Base-by-base conservation (phyloP, 2,329 filamentous ascomycete species). In the Hymenoscyphus albidus region DNA sequence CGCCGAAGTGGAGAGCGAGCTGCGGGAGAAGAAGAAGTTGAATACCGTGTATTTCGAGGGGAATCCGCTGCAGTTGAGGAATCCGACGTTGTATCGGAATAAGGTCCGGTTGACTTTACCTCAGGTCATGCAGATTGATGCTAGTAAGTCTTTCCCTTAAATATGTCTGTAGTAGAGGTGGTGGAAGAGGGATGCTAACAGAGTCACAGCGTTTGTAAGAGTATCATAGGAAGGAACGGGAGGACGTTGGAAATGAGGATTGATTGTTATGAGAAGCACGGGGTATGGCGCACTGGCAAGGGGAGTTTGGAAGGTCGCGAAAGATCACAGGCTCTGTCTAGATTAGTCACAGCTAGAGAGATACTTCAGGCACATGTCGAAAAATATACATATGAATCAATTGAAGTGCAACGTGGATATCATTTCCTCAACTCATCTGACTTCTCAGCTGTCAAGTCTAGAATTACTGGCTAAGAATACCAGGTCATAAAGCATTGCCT, bases 21-120 rank as follows among this genome's bases (percentile, higher is more conserved):
- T 99, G 68, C 83, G 79, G 61, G 90, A 95, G 74, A 97, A 97
- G 80, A 81, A 90, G 74, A 80, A 88, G 44, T 78, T 98, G 70
- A 87, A 88, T 66, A 97, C 95, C 0, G 94, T 99, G 12, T 99
- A 99, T 76, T 96, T 99, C 70, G 95, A 99, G 76, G 93, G 93
- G 1, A 97, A 96, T 73, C 94, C 93, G 32, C 77, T 99, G 71
- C 95, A 99, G 79, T 82, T 87, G 66, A 84, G 83, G 62, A 86
- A 85, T 4, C 90, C 91, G n/a, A 91, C 91, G 0, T 78, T 97
- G 67, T 99, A 99, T 78, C 83, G 95, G 73, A 98, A 97, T 79
- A 99, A 99, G 79, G 87, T 99, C 55, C 85, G 89, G 65, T 79
- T 99, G 76, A 90, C 93, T 40, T 78, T 99, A 77, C 95, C 95